These are phyloP conservation scores for Adansonia madagascariensis DNA, from an alignment of 441 rosid genomes.

Conservation along the genomic window DNA sequence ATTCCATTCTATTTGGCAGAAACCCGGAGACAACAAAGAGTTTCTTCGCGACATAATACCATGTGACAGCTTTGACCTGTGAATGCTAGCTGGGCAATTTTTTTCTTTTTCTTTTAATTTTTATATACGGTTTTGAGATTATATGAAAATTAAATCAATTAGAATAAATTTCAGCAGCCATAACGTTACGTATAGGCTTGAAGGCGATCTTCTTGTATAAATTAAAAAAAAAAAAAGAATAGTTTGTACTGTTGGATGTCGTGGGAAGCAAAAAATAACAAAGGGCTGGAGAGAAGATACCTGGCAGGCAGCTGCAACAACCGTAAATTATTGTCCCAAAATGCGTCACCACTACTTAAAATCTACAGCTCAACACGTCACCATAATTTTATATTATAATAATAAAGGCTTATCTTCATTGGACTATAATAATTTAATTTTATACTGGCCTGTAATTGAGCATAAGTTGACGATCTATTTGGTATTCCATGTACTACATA, in stretches of 20 bases:
- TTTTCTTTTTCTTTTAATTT: background rate
- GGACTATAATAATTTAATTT: background rate
- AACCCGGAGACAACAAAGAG: conserved; percentile 30
- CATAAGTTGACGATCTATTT: too few relatives aligned
- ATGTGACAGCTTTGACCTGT: conserved; percentile 21
- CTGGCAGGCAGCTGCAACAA: background rate
- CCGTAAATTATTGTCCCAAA: background rate
- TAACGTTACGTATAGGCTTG: conserved; percentile 7
- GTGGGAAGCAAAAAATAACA: conserved; percentile 28
- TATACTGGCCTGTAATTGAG: too few relatives aligned
- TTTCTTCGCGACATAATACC: background rate
- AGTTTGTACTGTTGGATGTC: background rate
- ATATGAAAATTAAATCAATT: too few relatives aligned
- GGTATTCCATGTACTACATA: too few relatives aligned
- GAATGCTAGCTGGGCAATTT: background rate
- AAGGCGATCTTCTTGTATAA: background rate
- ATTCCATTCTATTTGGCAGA: background rate
- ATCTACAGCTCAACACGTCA: conserved; percentile 13
- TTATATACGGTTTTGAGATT: background rate
- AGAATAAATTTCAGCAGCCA: background rate
- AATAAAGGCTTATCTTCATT: background rate
- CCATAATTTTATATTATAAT: background rate
- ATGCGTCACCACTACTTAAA: conserved; percentile 13
- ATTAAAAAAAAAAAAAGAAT: background rate
- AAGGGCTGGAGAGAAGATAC: background rate